Evolutionary conservation across 2,329 filamentous ascomycete species (phyloP), one percentile per base, ranked within the genome.

Genomic region (Trichoderma afroharzianum): DNA sequence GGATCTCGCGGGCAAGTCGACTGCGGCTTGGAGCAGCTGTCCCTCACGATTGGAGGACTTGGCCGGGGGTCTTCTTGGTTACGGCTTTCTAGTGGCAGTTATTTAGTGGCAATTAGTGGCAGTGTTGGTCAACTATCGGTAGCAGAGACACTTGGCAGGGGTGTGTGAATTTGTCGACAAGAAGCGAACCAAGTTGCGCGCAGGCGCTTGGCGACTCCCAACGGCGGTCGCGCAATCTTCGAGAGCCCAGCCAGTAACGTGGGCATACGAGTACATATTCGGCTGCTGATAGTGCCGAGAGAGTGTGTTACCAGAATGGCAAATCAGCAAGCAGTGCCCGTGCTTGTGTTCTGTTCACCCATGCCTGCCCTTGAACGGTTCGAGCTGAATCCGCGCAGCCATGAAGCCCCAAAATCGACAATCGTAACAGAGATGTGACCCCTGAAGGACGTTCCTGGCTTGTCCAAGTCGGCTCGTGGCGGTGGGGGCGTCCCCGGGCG

Each of bases 81-180:
- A 33, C 36, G 57, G 21, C 26, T n/a, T 58, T 63, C 58, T 57
- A 61, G 70, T 61, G 32, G 32, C 53, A 62, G n/a, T 57, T 50
- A 32, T 57, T 68, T 71, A 68, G 70, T 71, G 70, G 63, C 63
- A 57, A 68, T 68, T 71, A 69, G 67, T 69, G 67, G 67, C 70
- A 63, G 55, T 66, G 43, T 62, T 68, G 47, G 63, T 68, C 58
- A 67, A 62, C 58, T 26, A 47, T 28, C 30, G 18, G 50, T 50
- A 63, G 62, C 26, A 63, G 43, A 55, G 43, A 33, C 33, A n/a
- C 59, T 28, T 32, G 47, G 43, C 47, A 58, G 63, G 70, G 55
- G 47, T 47, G 68, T 63, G 59, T 36, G 32, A 70, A 50, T 63
- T 32, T 57, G 24, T 55, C 57, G 68, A 50, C 28, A 57, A 57